These are phyloP conservation scores for Nicotiana obtusifolia DNA, from an alignment of 257 asterid species.

Conservation along the genomic window DNA sequence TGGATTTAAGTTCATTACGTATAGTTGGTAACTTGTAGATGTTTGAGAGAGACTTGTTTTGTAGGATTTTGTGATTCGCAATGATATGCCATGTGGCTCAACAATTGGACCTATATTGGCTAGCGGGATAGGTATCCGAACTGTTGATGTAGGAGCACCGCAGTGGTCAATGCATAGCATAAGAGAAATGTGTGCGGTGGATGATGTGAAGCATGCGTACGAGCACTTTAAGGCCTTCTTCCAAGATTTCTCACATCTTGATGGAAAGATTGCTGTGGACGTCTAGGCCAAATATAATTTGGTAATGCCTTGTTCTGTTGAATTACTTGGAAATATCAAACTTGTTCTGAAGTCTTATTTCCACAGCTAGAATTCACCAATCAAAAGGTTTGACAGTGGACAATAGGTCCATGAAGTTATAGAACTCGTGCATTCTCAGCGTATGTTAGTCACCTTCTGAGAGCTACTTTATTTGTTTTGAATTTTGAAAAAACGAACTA, in stretches of 20 bases:
- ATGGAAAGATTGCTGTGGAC: slow-evolving; percentile 64
- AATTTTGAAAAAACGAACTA: too few relatives aligned
- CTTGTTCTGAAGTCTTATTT: background rate
- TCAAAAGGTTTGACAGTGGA: background rate
- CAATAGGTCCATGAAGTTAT: background rate
- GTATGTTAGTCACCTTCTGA: too few relatives aligned
- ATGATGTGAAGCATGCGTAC: slow-evolving; percentile 73
- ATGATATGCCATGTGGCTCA: slow-evolving; percentile 87
- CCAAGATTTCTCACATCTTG: slow-evolving; percentile 65
- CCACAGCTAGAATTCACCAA: background rate
- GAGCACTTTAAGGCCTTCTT: slow-evolving; percentile 82
- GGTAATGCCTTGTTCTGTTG: background rate
- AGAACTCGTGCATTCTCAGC: too few relatives aligned
- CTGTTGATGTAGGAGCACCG: slow-evolving; percentile 87
- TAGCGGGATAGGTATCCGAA: slow-evolving; percentile 83
- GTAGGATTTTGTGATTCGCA: slow-evolving; percentile 91
- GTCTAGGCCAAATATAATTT: slow-evolving; percentile 16
- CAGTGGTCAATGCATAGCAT: slow-evolving; percentile 97
- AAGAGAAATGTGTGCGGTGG: slow-evolving; percentile 92
- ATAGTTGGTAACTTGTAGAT: background rate
- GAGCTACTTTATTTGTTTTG: too few relatives aligned
- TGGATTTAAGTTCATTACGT: background rate
- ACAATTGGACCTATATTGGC: slow-evolving; percentile 96
- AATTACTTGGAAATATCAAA: background rate
- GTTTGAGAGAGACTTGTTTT: background rate